Evolutionary conservation across 129 eudicot genomes (phyloP).

Genomic region (Heracleum sosnowskyi): DNA sequence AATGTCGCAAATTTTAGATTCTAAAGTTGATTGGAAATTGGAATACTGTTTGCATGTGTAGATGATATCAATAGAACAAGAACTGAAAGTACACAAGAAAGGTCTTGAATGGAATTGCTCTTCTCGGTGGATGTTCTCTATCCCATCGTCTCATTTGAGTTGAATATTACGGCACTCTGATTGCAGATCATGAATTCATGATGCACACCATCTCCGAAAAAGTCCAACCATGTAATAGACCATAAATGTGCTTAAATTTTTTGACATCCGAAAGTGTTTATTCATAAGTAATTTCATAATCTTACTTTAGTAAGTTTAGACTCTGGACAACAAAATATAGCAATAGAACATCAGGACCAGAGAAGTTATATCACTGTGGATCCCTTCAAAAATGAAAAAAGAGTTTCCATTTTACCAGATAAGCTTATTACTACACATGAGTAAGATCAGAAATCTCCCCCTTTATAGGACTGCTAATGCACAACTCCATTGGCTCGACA

Average conservation of each 20-base stretch:
- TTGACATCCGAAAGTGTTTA: too few relatives aligned
- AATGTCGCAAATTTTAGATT: neutral
- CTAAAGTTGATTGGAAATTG: neutral
- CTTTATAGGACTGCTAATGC: slow-evolving; percentile 12
- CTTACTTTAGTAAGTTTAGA: too few relatives aligned
- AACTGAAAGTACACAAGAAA: neutral
- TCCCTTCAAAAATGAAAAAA: slow-evolving; percentile 22
- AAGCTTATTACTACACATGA: neutral
- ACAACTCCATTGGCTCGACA: neutral
- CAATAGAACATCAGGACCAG: too few relatives aligned
- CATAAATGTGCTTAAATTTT: too few relatives aligned
- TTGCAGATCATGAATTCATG: neutral
- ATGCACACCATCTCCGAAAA: neutral
- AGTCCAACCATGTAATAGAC: neutral
- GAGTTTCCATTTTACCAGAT: slow-evolving; percentile 19
- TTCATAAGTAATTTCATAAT: too few relatives aligned
- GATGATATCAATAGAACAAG: neutral
- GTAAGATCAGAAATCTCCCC: neutral
- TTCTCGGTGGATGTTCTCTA: neutral
- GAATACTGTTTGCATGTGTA: neutral
- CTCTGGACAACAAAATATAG: too few relatives aligned
- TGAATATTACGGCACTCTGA: neutral
- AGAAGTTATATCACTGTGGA: neutral
- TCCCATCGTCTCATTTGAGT: neutral
- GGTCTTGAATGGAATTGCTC: neutral